A percentile compares a stretch with the other conserved stretches of the same genome.
Conservation (phyloP, 1,284 basidiomycete species). For the Rhodofomes roseus region DNA sequence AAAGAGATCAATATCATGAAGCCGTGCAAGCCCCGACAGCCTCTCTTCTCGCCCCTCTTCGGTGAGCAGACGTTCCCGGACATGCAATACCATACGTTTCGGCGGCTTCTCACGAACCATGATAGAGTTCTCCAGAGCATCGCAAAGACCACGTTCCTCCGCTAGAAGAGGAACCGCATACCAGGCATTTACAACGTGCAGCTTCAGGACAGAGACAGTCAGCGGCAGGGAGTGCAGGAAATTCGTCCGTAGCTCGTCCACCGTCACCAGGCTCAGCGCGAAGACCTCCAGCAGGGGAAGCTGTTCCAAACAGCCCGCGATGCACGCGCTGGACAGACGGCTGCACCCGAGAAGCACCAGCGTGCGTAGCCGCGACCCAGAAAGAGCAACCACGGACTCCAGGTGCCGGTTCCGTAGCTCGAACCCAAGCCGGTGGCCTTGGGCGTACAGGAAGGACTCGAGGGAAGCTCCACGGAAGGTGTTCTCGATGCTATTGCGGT, state of each 20-base stretch:
- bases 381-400: slow-evolving; percentile 25
- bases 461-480: slow-evolving; percentile 28
- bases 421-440: slow-evolving; percentile 33
- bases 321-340: slow-evolving; percentile 27
- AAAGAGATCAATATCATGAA: slow-evolving; percentile 15
- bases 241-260: slow-evolving; percentile 32
- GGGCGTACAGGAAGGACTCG: slow-evolving; percentile 33
- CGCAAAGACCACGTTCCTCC: slow-evolving; percentile 31
- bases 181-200: slow-evolving; percentile 33
- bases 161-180: slow-evolving; percentile 27
- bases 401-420: slow-evolving; percentile 35
- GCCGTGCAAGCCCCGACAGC: slow-evolving; percentile 26
- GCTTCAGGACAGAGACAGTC: slow-evolving; percentile 30
- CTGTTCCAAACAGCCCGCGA: slow-evolving; percentile 28
- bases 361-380: slow-evolving; percentile 27
- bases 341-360: slow-evolving; percentile 37
- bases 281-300: slow-evolving; percentile 34
- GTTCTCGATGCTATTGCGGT: slow-evolving; percentile 27
- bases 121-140: slow-evolving; percentile 21
- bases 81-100: slow-evolving; percentile 20
- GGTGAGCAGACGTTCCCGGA: slow-evolving; percentile 24
- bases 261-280: slow-evolving; percentile 34
- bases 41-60: slow-evolving; percentile 24
- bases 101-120: slow-evolving; percentile 14
- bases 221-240: slow-evolving; percentile 32